Base-by-base conservation (phyloP, 2,329 filamentous ascomycete genomes). In the Alternaria alternata region DNA sequence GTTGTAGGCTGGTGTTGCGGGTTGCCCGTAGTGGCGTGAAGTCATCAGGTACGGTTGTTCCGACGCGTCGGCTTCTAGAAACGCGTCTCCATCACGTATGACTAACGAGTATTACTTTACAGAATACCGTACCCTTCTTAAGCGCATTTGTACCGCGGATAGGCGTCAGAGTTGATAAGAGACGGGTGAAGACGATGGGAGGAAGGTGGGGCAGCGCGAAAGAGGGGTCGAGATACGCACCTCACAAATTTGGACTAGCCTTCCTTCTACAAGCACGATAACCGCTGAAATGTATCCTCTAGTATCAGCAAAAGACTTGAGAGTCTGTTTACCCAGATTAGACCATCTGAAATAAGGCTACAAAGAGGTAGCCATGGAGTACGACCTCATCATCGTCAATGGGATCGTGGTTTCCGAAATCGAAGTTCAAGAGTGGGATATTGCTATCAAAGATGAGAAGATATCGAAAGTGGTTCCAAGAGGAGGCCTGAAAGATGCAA, bases 391-490 rank as follows among this genome's bases (percentile, higher is more conserved):
- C 18, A 77, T 83, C 52, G 24, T 79, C 52, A 82, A 82, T 54
- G 81, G 80, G 3, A 51, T 82, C 4, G 78, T 81, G 0, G 79
- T 82, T 32, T 81, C 80, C 0, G 78, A 79, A 36, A 68, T 75
- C 1, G 74, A 79, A 11, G 70, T 76, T 30, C 70, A 70, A 46
- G 75, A 80, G 52, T 77, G 69, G 60, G 80, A 83, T 68, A 75
- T 83, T 46, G 81, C 74, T n/a, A 71, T 82, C 53, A 81, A 80
- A 60, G 73, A 77, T 66, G 80, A 78, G 16, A 81, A 79, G 66
- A 79, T 82, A 51, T 72, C 70, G 14, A 71, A 71, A 20, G 56
- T 81, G 11, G 72, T 72, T 14, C 59, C 70, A 18, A 74, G 72
- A 63, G 79, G 78, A 9, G 56, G 55, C 5, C 63, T 82, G 12